Evolutionary conservation across 2,329 filamentous ascomycete species (phyloP), one percentile per base, ranked within the genome.

Genomic region (Pseudogymnoascus sp.): DNA sequence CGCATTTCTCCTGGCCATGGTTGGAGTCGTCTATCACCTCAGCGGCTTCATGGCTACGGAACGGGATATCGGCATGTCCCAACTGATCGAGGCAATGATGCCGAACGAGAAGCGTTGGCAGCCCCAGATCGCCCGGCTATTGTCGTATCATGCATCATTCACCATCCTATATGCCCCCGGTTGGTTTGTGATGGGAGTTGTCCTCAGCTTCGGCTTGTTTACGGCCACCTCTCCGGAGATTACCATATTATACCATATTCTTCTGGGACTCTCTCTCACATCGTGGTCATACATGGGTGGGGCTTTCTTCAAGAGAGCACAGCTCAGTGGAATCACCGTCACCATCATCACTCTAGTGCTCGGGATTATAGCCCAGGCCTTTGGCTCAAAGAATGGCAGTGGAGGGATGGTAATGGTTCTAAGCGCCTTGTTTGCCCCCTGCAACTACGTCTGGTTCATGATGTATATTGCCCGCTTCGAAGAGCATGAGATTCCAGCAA

Each of bases 71-170:
- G 93, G 92, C 64, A 95, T 96, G 83, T 90, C 90, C 4, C 90
- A 92, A 66, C 80, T 97, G 29, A 85, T 97, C 47, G 93, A 97
- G 75, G 88, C 91, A 62, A 96, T 96, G 91, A 93, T 95, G 80
- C 88, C 90, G 0, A 90, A 90, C 63, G 81, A 82, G 62, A 81
- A 81, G 59, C 79, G 84, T 47, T 96, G 91, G 90, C 81, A 91
- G 70, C 86, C 89, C 8, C 90, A 93, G 75, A 84, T 86, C 21
- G 87, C 89, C 1, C 83, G 93, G n/a, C 80, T 96, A 13, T 72
- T 93, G 7, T 86, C 92, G 0, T 87, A 92, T 65, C 91, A 96
- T 72, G 73, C 95, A 26, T 85, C 91, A 0, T 95, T 96, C 70
- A 86, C 90, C 64, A 74, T 90, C 6, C 81, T 96, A 21, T 96